Evolutionary conservation across 768 basidiomycete species (phyloP).

Genomic region (Inosperma sp.): DNA sequence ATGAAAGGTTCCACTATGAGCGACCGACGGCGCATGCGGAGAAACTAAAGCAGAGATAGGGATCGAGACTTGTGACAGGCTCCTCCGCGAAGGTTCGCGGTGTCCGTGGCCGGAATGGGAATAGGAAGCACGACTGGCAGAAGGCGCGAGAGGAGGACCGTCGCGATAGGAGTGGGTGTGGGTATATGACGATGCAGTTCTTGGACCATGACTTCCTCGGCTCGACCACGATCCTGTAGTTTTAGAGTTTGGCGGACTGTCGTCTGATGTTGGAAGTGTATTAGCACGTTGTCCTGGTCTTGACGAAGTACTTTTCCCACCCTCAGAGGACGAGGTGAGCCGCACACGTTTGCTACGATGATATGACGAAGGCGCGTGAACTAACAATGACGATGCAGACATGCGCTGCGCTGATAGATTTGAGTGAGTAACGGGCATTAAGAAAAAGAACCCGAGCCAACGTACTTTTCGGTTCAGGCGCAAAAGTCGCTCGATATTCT

Average conservation of each 20-base stretch:
- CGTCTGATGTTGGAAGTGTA: slow-evolving; percentile 23
- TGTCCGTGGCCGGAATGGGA: slow-evolving; percentile 21
- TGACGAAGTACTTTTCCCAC: slow-evolving; percentile 30
- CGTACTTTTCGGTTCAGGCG: slow-evolving; percentile 59
- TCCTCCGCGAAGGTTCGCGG: slow-evolving; percentile 44
- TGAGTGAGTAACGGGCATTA: slow-evolving; percentile 16
- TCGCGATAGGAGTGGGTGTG: slow-evolving; percentile 13
- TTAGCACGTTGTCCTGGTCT: slow-evolving; percentile 34
- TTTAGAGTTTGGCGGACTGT: slow-evolving; percentile 35
- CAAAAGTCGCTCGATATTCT: slow-evolving; percentile 55
- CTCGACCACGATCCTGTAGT: slow-evolving; percentile 46
- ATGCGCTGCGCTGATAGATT: slow-evolving; percentile 45
- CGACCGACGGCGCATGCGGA: slow-evolving; percentile 71
- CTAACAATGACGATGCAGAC: slow-evolving; percentile 44
- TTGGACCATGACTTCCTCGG: slow-evolving; percentile 29
- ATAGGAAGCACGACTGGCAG: slow-evolving; percentile 21
- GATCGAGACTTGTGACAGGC: slow-evolving; percentile 69
- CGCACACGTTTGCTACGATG: slow-evolving; percentile 63
- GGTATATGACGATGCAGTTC: slow-evolving; percentile 19
- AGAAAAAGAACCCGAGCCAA: slow-evolving; percentile 21
- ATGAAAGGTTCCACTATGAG: slow-evolving; percentile 56
- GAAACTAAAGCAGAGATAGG: slow-evolving; percentile 75
- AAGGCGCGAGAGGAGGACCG: slow-evolving; percentile 21
- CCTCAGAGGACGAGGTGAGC: slow-evolving; percentile 41
- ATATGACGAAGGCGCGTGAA: slow-evolving; percentile 67